These are phyloP conservation scores for Infundibulicybe gibba DNA, from an alignment of 768 basidiomycete species.

Conservation along the genomic window DNA sequence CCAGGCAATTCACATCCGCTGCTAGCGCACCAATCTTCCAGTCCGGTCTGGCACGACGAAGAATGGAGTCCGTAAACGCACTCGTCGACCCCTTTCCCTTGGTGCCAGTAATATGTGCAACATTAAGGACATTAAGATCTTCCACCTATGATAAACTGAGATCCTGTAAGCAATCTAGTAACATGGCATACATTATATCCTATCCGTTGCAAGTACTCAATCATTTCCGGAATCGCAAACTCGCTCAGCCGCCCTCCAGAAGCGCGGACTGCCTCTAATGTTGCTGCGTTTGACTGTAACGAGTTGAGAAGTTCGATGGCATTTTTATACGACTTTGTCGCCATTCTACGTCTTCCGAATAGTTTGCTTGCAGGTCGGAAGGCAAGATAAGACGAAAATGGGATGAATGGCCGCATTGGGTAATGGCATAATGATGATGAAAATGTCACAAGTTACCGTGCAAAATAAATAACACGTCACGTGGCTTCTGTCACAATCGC, in stretches of 20 bases:
- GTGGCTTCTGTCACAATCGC: too few species aligned
- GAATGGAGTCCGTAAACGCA: slow-evolving; percentile 85
- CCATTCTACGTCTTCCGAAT: slow-evolving; percentile 38
- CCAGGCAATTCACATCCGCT: neutral
- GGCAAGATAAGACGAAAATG: slow-evolving; percentile 12
- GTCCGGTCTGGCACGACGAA: slow-evolving; percentile 67
- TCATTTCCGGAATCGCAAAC: slow-evolving; percentile 82
- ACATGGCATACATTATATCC: slow-evolving; percentile 70
- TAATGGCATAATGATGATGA: neutral
- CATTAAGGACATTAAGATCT: slow-evolving; percentile 85
- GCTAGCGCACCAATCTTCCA: slow-evolving; percentile 74
- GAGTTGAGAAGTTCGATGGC: slow-evolving; percentile 74
- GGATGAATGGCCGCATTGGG: slow-evolving; percentile 6
- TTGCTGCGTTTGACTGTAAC: slow-evolving; percentile 92
- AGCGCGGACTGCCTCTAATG: slow-evolving; percentile 77
- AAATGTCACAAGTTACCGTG: too few species aligned
- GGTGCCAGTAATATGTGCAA: slow-evolving; percentile 95
- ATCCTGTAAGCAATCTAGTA: slow-evolving; percentile 1
- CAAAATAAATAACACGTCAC: too few species aligned
- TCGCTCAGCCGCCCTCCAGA: slow-evolving; percentile 58
- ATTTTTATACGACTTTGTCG: slow-evolving; percentile 64
- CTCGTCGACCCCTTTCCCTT: slow-evolving; percentile 98
- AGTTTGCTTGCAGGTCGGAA: slow-evolving; percentile 4
- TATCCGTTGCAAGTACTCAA: slow-evolving; percentile 83
- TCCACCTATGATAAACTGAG: slow-evolving; percentile 18